Conservation (phyloP, 2,329 filamentous ascomycete species). For the Microdochium bolleyi region DNA sequence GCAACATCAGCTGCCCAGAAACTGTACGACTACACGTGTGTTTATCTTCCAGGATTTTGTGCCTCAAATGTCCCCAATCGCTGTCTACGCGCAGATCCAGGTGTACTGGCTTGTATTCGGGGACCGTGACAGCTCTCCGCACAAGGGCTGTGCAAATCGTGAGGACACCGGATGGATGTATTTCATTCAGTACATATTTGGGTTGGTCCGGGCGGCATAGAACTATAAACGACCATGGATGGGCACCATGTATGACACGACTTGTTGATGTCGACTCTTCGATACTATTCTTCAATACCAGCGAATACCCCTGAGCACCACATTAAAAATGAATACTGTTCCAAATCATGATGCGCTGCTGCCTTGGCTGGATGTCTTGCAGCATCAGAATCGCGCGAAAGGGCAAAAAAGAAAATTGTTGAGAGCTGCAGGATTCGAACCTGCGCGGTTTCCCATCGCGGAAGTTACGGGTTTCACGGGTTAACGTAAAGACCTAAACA, state of each 20-base stretch:
- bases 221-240: neutral
- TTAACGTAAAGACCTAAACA: slow-evolving; percentile 33
- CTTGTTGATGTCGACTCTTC: neutral
- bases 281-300: neutral
- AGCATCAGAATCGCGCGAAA: neutral
- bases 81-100: no score
- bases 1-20: no score
- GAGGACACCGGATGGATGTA: no score
- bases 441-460: slow-evolving; percentile 34
- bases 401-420: slow-evolving; percentile 10
- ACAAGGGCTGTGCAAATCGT: neutral
- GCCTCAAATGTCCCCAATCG: no score
- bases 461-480: slow-evolving; percentile 12
- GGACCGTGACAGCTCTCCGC: no score
- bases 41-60: no score
- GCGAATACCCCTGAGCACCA: neutral
- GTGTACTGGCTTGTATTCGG: no score
- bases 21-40: no score
- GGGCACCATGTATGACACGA: neutral
- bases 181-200: neutral
- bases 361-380: neutral
- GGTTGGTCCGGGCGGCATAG: neutral
- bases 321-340: neutral
- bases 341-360: neutral
- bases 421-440: slow-evolving; percentile 44